Conservation (phyloP, 2,329 filamentous ascomycete genomes). For the Delphinella strobiligena region DNA sequence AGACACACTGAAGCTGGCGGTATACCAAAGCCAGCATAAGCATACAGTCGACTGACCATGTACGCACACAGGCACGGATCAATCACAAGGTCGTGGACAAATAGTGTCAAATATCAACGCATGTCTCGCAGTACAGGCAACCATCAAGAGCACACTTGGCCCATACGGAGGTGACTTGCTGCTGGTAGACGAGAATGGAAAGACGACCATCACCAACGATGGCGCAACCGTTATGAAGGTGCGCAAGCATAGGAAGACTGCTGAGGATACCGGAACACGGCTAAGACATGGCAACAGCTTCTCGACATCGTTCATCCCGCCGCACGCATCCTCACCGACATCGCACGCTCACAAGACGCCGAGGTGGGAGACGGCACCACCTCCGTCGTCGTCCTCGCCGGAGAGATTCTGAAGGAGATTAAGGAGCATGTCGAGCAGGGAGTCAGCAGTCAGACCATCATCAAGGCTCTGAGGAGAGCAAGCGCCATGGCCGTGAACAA, state of each 20-base stretch:
- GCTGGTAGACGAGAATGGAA: constrained; percentile 90
- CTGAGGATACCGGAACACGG: neutral
- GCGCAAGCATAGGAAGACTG: too few relatives aligned
- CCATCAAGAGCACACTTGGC: constrained; percentile 89
- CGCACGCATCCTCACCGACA: constrained; percentile 93
- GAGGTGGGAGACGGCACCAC: constrained; percentile 98
- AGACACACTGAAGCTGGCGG: too few relatives aligned
- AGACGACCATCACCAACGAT: constrained; percentile 97
- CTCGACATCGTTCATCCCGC: constrained; percentile 98
- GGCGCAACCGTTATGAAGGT: constrained; percentile 99
- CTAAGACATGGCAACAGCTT: too few relatives aligned
- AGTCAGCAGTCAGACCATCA: constrained; percentile 92
- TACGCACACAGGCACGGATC: constrained; percentile 67
- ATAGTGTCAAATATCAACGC: constrained; percentile 98
- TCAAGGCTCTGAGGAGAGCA: constrained; percentile 86
- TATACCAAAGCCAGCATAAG: too few relatives aligned
- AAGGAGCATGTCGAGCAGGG: constrained; percentile 94
- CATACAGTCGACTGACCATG: too few relatives aligned
- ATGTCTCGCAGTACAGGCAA: constrained; percentile 87
- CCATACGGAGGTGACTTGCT: constrained; percentile 95
- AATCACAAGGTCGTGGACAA: constrained; percentile 93
- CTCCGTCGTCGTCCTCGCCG: constrained; percentile 92
- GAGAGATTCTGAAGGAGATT: constrained; percentile 93
- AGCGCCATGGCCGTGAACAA: constrained; percentile 92
- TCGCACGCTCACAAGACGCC: constrained; percentile 95